Conservation (phyloP, 331 rosid genomes). For the Stylosanthes scabra region DNA sequence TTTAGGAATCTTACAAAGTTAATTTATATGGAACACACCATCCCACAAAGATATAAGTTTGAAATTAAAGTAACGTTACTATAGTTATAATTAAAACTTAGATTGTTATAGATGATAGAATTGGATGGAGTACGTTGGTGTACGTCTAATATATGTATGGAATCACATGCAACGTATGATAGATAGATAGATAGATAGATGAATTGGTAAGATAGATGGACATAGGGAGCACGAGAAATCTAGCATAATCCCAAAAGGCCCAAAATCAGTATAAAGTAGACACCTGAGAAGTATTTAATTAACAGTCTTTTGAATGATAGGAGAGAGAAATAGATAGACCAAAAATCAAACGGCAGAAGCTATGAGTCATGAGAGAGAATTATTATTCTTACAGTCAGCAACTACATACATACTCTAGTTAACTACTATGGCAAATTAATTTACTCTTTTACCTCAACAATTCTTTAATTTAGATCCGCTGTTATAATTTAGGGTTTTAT, state of each 20-base stretch:
- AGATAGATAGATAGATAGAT: not conserved
- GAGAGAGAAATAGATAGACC: slow-evolving; percentile 52
- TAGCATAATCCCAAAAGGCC: slow-evolving; percentile 50
- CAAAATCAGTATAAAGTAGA: slow-evolving; percentile 55
- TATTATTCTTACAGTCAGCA: slow-evolving; percentile 20
- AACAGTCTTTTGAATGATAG: slow-evolving; percentile 59
- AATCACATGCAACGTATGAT: slow-evolving; percentile 50
- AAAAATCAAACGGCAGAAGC: slow-evolving; percentile 1
- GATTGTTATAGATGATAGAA: slow-evolving; percentile 4
- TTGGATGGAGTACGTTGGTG: too few relatives aligned
- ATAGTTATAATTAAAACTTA: not conserved
- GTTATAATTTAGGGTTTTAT: slow-evolving; percentile 50
- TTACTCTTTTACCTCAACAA: slow-evolving; percentile 16
- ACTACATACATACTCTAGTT: too few relatives aligned
- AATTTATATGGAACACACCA: slow-evolving; percentile 8
- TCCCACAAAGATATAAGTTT: slow-evolving; percentile 17
- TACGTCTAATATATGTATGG: slow-evolving; percentile 39
- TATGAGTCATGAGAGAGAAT: slow-evolving; percentile 20
- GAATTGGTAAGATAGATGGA: slow-evolving; percentile 18
- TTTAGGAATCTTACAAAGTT: slow-evolving; percentile 24
- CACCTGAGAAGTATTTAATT: slow-evolving; percentile 53
- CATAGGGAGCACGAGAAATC: slow-evolving; percentile 75
- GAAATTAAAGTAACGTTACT: slow-evolving; percentile 18
- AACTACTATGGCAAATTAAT: not conserved
- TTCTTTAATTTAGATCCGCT: slow-evolving; percentile 3